Percentiles rank a stretch among this genome's conserved stretches.
phyloP scores from a whole-genome alignment of 164 flowering plant genomes.

The Umbilicus rupestris region DNA sequence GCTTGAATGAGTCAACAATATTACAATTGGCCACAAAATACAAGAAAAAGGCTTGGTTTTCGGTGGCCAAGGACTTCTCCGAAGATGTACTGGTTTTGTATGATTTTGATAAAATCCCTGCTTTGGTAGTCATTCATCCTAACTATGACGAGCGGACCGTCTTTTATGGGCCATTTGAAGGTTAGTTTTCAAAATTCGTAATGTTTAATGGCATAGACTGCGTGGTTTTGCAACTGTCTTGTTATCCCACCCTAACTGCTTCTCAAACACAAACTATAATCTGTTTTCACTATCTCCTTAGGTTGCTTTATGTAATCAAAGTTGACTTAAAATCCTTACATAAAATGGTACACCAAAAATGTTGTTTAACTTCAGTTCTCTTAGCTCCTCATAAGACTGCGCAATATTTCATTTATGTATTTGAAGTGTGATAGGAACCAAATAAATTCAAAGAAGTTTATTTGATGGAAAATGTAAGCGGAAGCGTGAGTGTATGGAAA shows the following conservation, averaged over 20 bases:
- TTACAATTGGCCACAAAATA: constrained; percentile 48
- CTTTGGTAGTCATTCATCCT: constrained; percentile 69
- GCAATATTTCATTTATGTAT: too few relatives aligned
- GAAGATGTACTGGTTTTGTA: constrained; percentile 63
- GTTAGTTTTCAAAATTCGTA: constrained; percentile 26
- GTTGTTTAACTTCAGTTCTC: too few relatives aligned
- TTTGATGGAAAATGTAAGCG: too few relatives aligned
- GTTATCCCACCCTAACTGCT: neutral
- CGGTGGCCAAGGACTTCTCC: constrained; percentile 79
- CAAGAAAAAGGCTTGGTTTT: constrained; percentile 95
- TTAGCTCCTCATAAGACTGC: too few relatives aligned
- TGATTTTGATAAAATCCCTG: constrained; percentile 93
- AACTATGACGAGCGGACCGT: constrained; percentile 47
- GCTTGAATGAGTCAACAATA: constrained; percentile 58
- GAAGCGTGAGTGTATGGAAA: too few relatives aligned
- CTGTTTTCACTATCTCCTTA: too few relatives aligned
- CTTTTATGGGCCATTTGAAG: constrained; percentile 97
- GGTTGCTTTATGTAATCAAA: too few relatives aligned
- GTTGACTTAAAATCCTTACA: too few relatives aligned
- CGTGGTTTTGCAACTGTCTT: neutral
- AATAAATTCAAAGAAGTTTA: too few relatives aligned
- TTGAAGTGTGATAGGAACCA: too few relatives aligned
- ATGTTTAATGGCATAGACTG: neutral
- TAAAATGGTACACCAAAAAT: too few relatives aligned
- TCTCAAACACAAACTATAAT: too few relatives aligned